Evolutionary conservation across 2,329 filamentous ascomycete species (phyloP), one percentile per base, ranked within the genome.

Genomic region (Ophiosphaerella herpotricha): DNA sequence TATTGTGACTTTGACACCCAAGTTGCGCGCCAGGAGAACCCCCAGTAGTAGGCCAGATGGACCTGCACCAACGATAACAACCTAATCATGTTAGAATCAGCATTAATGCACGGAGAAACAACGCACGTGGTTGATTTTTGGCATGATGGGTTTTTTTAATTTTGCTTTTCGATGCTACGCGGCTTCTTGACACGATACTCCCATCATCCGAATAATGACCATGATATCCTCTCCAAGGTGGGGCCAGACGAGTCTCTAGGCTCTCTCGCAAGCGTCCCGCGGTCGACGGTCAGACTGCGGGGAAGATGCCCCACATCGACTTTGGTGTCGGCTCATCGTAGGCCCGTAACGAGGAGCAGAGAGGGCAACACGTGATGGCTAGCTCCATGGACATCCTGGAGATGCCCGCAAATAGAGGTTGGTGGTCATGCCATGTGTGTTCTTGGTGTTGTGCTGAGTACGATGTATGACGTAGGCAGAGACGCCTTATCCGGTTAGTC

Each of bases 1-100:
- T 18, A 85, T 74, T 21, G 78, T 78, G 37, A 82, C 78, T 26
- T 75, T 70, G 51, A 85, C 81, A 38, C 77, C 75, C 16, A 62
- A 47, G 44, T 80, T 75, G 57, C 80, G 78, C 16, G 80, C 75
- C 6, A 85, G 77, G 2, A 85, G 75, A 2, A 84, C 73, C 12
- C 64, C 68, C 3, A 71, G 58, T 13, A 72, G 58, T 7, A 72
- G 63, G 21, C 69, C 69, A 2, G 69, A 71, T 9, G 69, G 69
- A 21, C 69, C 69, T 38, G 65, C 66, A 41, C 69, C 69, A 32
- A 55, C 59, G 36, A 72, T 64, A 31, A 70, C 57, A 40, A 71
- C 50, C 68, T 69, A 23, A 13, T 23, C 12, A 6, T 14, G 34
- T 67, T 24, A 64, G 55, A 23, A 16, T 33, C 14, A 35, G 14